A percentile compares a stretch with the other conserved stretches of the same genome.
Conservation (phyloP, 78 protist species). For the Chrysochromulina tobinii region DNA sequence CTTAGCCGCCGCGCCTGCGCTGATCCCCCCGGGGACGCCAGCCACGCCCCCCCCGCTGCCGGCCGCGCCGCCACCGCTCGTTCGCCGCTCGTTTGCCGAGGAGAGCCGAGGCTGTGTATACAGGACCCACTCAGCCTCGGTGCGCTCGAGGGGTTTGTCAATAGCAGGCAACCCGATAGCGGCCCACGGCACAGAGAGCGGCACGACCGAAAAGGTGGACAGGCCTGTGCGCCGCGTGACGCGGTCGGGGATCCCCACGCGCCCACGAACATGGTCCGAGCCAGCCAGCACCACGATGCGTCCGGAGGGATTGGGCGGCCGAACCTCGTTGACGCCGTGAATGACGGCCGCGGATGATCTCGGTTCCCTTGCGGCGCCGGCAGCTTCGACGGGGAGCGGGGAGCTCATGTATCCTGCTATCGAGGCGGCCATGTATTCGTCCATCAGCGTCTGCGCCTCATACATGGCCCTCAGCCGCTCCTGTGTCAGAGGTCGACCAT, state of each 20-base stretch:
- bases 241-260: not conserved
- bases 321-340: too few species aligned
- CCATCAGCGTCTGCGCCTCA: not conserved
- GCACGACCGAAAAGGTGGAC: not conserved
- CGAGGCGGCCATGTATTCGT: not conserved
- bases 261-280: not conserved
- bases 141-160: not conserved
- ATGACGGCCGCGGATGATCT: not conserved
- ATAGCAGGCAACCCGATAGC: not conserved
- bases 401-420: not conserved
- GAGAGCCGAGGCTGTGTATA: not conserved
- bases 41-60: too few species aligned
- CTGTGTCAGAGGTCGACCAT: too few species aligned
- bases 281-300: not conserved
- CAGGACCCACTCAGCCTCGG: not conserved
- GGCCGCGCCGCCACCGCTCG: too few species aligned
- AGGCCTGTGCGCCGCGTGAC: not conserved
- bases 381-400: not conserved
- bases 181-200: too few species aligned
- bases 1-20: too few species aligned
- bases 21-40: too few species aligned
- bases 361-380: not conserved
- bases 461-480: not conserved
- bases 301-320: too few species aligned
- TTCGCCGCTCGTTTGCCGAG: too few species aligned